Conservation (phyloP, 208 protist genomes). For the Trypanosoma lewisi region DNA sequence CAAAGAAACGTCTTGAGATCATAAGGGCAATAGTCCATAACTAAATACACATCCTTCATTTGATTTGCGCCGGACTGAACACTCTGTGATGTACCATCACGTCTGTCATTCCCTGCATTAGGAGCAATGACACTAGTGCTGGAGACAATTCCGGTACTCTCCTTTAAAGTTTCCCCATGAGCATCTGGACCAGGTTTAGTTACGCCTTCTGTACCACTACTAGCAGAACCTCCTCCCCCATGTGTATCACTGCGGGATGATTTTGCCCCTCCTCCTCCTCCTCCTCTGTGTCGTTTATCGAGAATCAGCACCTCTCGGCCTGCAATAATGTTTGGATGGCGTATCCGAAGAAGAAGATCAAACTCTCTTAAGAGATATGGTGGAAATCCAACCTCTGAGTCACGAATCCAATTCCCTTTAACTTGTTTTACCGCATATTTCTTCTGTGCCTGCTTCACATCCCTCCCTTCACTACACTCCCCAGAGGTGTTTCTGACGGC, state of each 20-base stretch:
- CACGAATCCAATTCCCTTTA: slow-evolving; percentile 71
- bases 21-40: slow-evolving; percentile 83
- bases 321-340: slow-evolving; percentile 77
- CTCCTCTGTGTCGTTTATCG: slow-evolving; percentile 23
- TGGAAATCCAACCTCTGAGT: slow-evolving; percentile 79
- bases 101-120: slow-evolving; percentile 6
- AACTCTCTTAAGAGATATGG: slow-evolving; percentile 83
- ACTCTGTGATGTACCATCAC: not conserved
- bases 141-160: not conserved
- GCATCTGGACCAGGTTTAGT: not conserved
- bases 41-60: slow-evolving; percentile 68
- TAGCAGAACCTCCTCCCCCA: too few relatives aligned
- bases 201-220: not conserved
- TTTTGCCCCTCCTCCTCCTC: slow-evolving; percentile 8
- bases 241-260: not conserved
- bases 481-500: slow-evolving; percentile 25
- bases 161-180: not conserved
- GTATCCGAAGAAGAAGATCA: slow-evolving; percentile 71
- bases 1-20: slow-evolving; percentile 77
- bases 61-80: slow-evolving; percentile 18
- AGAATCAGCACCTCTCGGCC: slow-evolving; percentile 52
- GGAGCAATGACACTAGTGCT: slow-evolving; percentile 4
- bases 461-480: not conserved
- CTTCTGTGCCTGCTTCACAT: not conserved
- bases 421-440: slow-evolving; percentile 82